Evolutionary conservation across 78 protist genomes (phyloP), one percentile per base, ranked within the genome.

Genomic region (Creolimax fragrantissima): DNA sequence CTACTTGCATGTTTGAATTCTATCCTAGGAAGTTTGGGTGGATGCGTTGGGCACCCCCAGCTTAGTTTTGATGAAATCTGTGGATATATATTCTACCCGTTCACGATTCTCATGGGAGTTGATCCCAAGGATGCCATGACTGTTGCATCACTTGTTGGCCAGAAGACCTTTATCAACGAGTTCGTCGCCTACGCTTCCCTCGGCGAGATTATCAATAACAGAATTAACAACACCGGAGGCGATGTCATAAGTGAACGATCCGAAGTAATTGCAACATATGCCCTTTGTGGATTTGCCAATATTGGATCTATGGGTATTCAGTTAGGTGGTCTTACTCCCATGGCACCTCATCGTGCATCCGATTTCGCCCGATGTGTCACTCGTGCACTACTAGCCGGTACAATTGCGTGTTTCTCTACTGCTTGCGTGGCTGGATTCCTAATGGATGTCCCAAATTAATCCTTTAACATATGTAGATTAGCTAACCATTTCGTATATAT

Each of bases 281-380:
- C 89, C 89, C 93, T 91, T n/a, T 91, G 93, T 81, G 85, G 91
- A 35, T 91, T 91, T 83, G 88, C 93, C 66, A 91, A 91, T 81
- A 3, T 91, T 37, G 41, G 88, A 32, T 91, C 93, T 32, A 91
- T 91, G 39, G 93, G 85, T 35, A 91, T 91, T 74, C 93, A 91
- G 4, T 42, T 91, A 32, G 93, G 93, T 37, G 93, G 90, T 35
- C 42, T 83, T 35, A 37, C 85, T 3, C 81, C 88, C 4, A 3
- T 83, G 7, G 90, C 90, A 5, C 93, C 90, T 6, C 42, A 5
- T 45, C 17, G 92, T 36, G 43, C 83, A 36, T 11, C 43, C 11
- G 88, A 84, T 11, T 84, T 84, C 11, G 88, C 88, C 11, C 41
- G 43, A 84, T 17, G 7, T 11, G 88, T 84, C 11, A 11, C 39